phyloP scores from a whole-genome alignment of 257 asterid genomes.

The Voacanga thouarsii region DNA sequence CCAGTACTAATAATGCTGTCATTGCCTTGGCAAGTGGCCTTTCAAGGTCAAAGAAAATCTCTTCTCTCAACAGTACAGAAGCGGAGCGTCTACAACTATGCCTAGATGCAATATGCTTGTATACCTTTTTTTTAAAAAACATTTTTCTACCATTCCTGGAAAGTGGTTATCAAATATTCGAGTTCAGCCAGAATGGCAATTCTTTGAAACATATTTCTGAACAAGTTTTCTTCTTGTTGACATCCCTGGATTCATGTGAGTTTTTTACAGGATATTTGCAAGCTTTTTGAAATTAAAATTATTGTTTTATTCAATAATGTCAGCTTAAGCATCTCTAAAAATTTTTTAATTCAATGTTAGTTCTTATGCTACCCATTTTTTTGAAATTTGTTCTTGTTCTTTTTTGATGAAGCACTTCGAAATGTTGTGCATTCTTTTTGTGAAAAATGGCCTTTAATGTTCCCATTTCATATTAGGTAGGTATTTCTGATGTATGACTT shows the following conservation, averaged over 20 bases:
- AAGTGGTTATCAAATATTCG: background rate
- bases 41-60: conserved; percentile 70
- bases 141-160: background rate
- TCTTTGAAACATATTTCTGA: background rate
- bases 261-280: background rate
- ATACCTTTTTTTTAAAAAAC: background rate
- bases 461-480: background rate
- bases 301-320: background rate
- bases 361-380: background rate
- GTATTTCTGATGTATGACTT: background rate
- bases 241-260: background rate
- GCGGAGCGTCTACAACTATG: conserved; percentile 79
- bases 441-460: background rate
- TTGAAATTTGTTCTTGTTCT: background rate
- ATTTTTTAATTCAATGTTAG: background rate
- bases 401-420: background rate
- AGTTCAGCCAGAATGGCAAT: background rate
- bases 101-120: conserved; percentile 80
- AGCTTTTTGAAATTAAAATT: background rate
- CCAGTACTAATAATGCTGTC: conserved; percentile 94
- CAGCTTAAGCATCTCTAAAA: background rate
- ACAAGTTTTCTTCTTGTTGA: background rate
- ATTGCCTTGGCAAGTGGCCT: conserved; percentile 99
- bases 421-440: background rate
- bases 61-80: conserved; percentile 62